Evolutionary conservation across 2,329 filamentous ascomycete species (phyloP).

Genomic region (Ceratocystis harringtonii): DNA sequence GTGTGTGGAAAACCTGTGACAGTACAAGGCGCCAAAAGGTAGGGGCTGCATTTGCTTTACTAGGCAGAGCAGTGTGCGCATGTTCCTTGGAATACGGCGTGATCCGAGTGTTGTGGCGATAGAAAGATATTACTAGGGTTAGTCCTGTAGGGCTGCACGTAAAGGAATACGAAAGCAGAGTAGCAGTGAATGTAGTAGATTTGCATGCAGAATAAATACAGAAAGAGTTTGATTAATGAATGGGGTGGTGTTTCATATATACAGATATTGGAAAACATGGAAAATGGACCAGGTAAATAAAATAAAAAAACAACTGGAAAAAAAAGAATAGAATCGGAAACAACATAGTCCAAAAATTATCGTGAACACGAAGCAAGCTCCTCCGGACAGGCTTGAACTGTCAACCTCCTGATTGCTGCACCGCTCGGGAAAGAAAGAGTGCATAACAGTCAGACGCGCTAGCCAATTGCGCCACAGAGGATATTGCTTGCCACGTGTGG

Average conservation of each 20-base stretch:
- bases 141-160: not conserved
- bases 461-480: conserved; percentile 36
- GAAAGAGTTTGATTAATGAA: not conserved
- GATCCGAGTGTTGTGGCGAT: not conserved
- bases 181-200: not conserved
- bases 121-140: not conserved
- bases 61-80: not conserved
- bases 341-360: not conserved
- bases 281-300: not conserved
- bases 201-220: not conserved
- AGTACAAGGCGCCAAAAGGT: not conserved
- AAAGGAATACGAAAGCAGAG: not conserved
- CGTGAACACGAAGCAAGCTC: not conserved
- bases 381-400: conserved; percentile 7
- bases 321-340: not conserved
- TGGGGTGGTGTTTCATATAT: no score
- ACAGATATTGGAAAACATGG: not conserved
- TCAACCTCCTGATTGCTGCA: conserved; percentile 5
- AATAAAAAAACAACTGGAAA: not conserved
- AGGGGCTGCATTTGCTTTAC: not conserved
- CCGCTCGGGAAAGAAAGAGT: not conserved
- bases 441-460: conserved; percentile 44
- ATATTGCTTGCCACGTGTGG: not conserved
- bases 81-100: not conserved
- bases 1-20: not conserved